Conservation (phyloP, 345 rosid genomes). For the Eucalyptus leucophloia region DNA sequence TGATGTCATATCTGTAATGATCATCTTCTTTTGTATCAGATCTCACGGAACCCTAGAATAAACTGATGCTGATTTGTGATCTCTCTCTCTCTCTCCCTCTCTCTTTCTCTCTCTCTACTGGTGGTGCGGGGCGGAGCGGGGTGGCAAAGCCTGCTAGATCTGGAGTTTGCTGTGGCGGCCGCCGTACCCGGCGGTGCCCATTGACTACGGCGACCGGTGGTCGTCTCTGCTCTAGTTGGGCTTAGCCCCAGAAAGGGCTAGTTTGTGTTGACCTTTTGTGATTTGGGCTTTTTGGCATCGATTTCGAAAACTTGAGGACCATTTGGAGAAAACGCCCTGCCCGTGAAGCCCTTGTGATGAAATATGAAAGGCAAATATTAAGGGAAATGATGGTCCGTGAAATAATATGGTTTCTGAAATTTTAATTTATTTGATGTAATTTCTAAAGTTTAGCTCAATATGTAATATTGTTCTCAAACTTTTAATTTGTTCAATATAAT, state of each 20-base stretch:
- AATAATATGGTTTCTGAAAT: too few species aligned
- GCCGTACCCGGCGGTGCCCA: not conserved
- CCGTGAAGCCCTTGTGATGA: not conserved
- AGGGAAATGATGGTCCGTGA: too few species aligned
- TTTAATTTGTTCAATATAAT: too few species aligned
- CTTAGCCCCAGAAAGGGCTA: not conserved
- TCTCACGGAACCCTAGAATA: not conserved
- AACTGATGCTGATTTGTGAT: not conserved
- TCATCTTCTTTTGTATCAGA: not conserved
- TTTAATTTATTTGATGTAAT: too few species aligned
- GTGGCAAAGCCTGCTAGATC: not conserved
- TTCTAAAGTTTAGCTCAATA: too few species aligned
- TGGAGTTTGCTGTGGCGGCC: not conserved
- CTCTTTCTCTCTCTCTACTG: not conserved
- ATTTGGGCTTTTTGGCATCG: not conserved
- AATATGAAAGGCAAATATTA: not conserved
- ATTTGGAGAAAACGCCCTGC: not conserved
- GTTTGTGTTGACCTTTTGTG: not conserved
- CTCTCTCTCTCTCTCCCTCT: not conserved
- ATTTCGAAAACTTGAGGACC: not conserved
- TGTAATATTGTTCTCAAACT: fast-evolving
- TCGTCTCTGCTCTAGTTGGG: not conserved
- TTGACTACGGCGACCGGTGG: not conserved
- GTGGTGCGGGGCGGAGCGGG: not conserved
- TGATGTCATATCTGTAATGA: not conserved